Evolutionary conservation across 2,329 filamentous ascomycete species (phyloP), one percentile per base, ranked within the genome.

Genomic region (Zelopaecilomyces penicillatus): DNA sequence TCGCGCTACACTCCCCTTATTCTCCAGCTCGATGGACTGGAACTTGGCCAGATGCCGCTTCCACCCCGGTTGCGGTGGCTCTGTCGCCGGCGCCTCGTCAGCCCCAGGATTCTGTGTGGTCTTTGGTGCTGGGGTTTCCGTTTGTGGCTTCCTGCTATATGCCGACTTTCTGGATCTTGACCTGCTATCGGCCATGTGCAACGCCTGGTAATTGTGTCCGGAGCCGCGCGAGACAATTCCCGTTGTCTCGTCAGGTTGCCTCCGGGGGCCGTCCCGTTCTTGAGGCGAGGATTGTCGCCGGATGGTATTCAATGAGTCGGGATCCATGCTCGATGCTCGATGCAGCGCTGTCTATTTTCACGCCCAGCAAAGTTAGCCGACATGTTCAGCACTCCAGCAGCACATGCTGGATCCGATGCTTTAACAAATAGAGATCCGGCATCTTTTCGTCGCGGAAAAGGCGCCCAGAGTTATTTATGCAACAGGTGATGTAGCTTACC

Each of bases 1-100:
- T 56, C 87, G 72, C 8, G 87, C 87, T 34, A 91, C 86, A 58
- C 83, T 87, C 34, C 87, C 87, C 64, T 88, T 91, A 58, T 93
- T 93, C 63, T 93, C 87, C 48, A 93, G 65, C 68, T 91, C 86
- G 42, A 93, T 74, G 5, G 76, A 78, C 55, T 69, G 71, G 42
- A 82, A 73, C 46, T 69, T 64, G 6, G 60, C 65, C 27, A 71
- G 53, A 34, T 77, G 60, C 30, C 59, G 58, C 54, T 67, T 67
- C 73, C 75, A 80, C 75, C 81, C 80, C 36, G 52, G 50, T 7
- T 39, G 48, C 30, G 30, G 36, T 33, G 12, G 29, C 35, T 43
- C 43, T 9, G 29, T 33, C 19, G 41, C 34, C 29, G 41, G 30
- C 9, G 12, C 41, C 30, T 19, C 35, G 12, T 42, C 37, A 34